phyloP scores from a whole-genome alignment of 441 rosid species.

The Populus hybrid region DNA sequence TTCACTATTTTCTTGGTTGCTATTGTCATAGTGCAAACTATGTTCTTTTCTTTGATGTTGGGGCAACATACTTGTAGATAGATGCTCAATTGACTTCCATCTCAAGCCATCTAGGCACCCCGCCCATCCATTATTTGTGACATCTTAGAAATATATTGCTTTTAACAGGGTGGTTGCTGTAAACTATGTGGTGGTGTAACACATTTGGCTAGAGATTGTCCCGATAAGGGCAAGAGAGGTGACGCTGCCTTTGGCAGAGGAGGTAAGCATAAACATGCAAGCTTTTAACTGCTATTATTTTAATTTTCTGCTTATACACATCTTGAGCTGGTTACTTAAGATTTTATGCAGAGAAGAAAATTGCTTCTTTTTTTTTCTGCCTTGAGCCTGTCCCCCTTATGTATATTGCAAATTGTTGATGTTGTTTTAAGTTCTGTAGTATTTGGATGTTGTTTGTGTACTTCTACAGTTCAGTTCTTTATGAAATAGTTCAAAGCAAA shows the following conservation, averaged over 20 bases:
- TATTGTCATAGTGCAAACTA: neutral
- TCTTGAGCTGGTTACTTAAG: neutral
- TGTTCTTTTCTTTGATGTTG: neutral
- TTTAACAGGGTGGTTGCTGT: conserved; percentile 77
- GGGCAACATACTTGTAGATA: neutral
- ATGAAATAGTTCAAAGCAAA: neutral
- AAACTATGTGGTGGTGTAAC: conserved; percentile 85
- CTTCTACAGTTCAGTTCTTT: neutral
- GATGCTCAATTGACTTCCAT: conserved; percentile 5
- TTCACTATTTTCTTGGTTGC: conserved; percentile 3
- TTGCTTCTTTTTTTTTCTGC: too few relatives aligned
- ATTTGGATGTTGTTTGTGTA: neutral
- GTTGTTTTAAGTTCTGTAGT: neutral
- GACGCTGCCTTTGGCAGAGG: conserved; percentile 22
- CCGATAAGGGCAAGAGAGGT: conserved; percentile 54
- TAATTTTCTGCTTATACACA: neutral
- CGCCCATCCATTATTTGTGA: neutral
- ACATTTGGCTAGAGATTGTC: conserved; percentile 95
- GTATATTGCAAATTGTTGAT: neutral
- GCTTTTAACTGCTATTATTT: neutral
- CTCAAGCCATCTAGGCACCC: neutral
- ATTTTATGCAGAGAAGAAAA: neutral
- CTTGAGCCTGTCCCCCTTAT: neutral
- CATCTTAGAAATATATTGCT: conserved; percentile 4
- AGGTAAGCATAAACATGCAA: conserved; percentile 31